A percentile compares a stretch with the other conserved stretches of the same genome.
Evolutionary conservation across 345 rosid genomes (phyloP).

Genomic region (Geranium rotundifolium): DNA sequence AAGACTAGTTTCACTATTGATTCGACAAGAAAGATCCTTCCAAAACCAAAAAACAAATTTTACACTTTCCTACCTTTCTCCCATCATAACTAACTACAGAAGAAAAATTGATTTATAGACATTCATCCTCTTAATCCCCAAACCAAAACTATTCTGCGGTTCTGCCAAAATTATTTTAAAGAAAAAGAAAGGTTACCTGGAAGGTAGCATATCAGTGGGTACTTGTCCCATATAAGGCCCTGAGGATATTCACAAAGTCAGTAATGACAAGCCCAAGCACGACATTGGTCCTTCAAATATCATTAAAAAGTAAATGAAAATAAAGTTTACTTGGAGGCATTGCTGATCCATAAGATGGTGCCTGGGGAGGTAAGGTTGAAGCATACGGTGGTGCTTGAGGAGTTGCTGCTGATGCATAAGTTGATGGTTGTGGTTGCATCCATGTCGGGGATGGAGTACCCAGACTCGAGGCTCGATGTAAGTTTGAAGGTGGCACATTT

Average conservation of each 20-base stretch:
- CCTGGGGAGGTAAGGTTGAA: slow-evolving; percentile 13
- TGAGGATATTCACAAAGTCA: slow-evolving; percentile 24
- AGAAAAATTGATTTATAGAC: neutral
- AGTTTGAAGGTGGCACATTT: slow-evolving; percentile 30
- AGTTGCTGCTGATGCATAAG: slow-evolving; percentile 31
- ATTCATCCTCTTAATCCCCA: neutral
- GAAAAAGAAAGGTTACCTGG: slow-evolving; percentile 33
- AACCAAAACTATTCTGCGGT: neutral
- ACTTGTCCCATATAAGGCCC: slow-evolving; percentile 44
- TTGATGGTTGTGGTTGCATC: slow-evolving; percentile 29
- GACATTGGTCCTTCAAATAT: neutral
- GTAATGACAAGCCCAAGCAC: slow-evolving; percentile 1
- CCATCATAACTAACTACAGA: neutral
- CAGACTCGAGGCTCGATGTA: slow-evolving; percentile 30
- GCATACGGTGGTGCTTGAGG: slow-evolving; percentile 28
- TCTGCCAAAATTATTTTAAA: neutral
- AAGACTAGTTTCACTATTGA: no score
- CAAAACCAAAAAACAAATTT: neutral
- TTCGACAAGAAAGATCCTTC: no score
- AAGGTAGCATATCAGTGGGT: slow-evolving; percentile 32
- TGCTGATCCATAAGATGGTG: slow-evolving; percentile 18
- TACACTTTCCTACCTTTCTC: neutral
- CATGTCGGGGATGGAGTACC: slow-evolving; percentile 35
- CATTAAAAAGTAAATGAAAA: neutral
- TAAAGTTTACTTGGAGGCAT: slow-evolving; percentile 48